These are phyloP conservation scores for Myotisia sp. DNA, from an alignment of 2,329 filamentous ascomycete genomes.

Conservation along the genomic window DNA sequence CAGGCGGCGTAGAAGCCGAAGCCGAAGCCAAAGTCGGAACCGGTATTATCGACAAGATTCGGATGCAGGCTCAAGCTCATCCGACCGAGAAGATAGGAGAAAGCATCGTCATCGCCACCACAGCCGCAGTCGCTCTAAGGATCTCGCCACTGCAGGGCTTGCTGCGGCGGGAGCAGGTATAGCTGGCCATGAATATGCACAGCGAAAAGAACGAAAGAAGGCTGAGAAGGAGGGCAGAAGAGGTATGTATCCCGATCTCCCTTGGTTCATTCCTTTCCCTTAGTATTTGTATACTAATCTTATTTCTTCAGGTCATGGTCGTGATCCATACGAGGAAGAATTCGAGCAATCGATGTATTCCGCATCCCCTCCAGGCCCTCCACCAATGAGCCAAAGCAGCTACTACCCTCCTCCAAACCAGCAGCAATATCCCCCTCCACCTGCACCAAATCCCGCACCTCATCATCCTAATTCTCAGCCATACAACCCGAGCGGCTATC, in stretches of 20 bases:
- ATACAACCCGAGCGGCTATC: slow-evolving; percentile 29
- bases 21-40: slow-evolving; percentile 36
- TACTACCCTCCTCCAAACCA: slow-evolving; percentile 5
- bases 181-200: slow-evolving; percentile 43
- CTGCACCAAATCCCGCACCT: not conserved
- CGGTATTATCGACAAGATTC: slow-evolving; percentile 24
- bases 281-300: no score
- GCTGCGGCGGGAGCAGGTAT: slow-evolving; percentile 44
- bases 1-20: slow-evolving; percentile 28
- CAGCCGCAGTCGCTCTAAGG: slow-evolving; percentile 28
- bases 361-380: slow-evolving; percentile 26
- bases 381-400: no score
- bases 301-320: no score
- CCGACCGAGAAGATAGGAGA: slow-evolving; percentile 21
- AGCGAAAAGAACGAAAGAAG: slow-evolving; percentile 43
- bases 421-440: slow-evolving; percentile 4
- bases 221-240: slow-evolving; percentile 38
- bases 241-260: slow-evolving; percentile 16
- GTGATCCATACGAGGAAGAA: slow-evolving; percentile 22
- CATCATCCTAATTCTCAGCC: slow-evolving; percentile 12
- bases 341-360: slow-evolving; percentile 18
- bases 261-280: slow-evolving; percentile 4
- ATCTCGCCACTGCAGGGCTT: slow-evolving; percentile 40
- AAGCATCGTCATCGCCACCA: slow-evolving; percentile 19
- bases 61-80: slow-evolving; percentile 22